Evolutionary conservation across 2,329 filamentous ascomycete species (phyloP).

Genomic region (Mycogone perniciosa): DNA sequence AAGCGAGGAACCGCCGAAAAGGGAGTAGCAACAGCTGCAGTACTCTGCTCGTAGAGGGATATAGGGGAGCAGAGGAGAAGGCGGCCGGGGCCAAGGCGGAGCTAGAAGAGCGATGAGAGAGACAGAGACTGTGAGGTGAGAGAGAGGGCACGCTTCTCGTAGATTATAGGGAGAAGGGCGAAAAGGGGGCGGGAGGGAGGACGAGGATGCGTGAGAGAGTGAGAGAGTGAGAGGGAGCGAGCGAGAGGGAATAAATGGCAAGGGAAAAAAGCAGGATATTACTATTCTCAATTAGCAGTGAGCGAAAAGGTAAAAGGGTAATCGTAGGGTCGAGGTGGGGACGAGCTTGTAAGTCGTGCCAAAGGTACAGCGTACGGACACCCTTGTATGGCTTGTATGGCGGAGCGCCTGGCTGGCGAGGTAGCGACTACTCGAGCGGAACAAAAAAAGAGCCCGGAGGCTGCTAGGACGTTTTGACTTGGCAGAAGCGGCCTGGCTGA

Average conservation of each 20-base stretch:
- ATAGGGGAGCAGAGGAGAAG: neutral
- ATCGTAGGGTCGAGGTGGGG: constrained; percentile 11
- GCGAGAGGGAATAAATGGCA: constrained; percentile 13
- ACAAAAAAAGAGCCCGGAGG: too few species aligned
- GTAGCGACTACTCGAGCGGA: too few species aligned
- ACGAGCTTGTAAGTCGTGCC: neutral
- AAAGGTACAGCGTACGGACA: neutral
- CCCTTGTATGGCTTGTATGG: too few species aligned
- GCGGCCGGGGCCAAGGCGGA: neutral
- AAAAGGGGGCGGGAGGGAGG: constrained; percentile 14
- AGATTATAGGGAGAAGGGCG: constrained; percentile 1
- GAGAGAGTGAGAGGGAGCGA: constrained; percentile 5
- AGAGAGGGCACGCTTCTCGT: neutral
- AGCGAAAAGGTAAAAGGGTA: constrained; percentile 1
- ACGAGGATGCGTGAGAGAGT: neutral
- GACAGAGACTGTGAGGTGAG: constrained; percentile 3
- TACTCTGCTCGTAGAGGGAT: neutral
- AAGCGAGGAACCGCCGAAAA: too few species aligned
- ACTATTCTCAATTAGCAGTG: constrained; percentile 7
- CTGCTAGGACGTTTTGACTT: too few species aligned
- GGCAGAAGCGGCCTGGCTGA: too few species aligned
- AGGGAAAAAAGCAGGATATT: constrained; percentile 11
- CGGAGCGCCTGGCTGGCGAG: too few species aligned
- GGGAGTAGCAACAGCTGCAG: too few species aligned
- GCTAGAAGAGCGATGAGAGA: neutral